These are phyloP conservation scores for Solanum tarijense DNA, from an alignment of 257 asterid genomes.

Conservation along the genomic window DNA sequence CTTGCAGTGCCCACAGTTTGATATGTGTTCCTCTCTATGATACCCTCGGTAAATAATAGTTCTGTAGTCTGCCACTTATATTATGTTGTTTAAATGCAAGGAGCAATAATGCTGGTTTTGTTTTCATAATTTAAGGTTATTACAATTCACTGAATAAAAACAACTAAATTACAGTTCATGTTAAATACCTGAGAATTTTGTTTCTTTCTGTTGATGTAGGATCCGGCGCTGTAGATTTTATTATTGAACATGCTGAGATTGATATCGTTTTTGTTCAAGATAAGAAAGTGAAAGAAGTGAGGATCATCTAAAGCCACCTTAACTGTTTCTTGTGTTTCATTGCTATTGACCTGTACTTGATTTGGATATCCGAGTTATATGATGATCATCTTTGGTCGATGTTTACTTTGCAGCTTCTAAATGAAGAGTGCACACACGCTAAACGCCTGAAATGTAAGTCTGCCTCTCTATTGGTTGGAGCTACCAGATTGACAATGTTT, in stretches of 20 bases:
- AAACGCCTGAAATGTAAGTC: constrained; percentile 59
- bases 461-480: not conserved
- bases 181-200: not conserved
- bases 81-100: not conserved
- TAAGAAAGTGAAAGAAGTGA: constrained; percentile 67
- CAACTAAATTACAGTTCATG: not conserved
- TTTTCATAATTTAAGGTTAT: not conserved
- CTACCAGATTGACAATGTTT: not conserved
- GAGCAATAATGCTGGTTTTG: not conserved
- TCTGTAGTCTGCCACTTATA: not conserved
- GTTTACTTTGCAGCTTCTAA: constrained; percentile 47
- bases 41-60: constrained; percentile 59
- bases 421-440: constrained; percentile 67
- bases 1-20: constrained; percentile 71
- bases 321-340: constrained; percentile 1
- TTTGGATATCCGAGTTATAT: not conserved
- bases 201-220: constrained; percentile 27
- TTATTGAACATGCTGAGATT: constrained; percentile 75
- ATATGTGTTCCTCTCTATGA: constrained; percentile 93
- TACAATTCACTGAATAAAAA: not conserved
- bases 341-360: not conserved
- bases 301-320: constrained; percentile 6
- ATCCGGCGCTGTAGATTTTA: constrained; percentile 79
- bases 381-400: not conserved
- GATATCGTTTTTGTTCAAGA: constrained; percentile 78